Evolutionary conservation across 495 filamentous ascomycete genomes (phyloP).

Genomic region (Wilcoxina mikolae): DNA sequence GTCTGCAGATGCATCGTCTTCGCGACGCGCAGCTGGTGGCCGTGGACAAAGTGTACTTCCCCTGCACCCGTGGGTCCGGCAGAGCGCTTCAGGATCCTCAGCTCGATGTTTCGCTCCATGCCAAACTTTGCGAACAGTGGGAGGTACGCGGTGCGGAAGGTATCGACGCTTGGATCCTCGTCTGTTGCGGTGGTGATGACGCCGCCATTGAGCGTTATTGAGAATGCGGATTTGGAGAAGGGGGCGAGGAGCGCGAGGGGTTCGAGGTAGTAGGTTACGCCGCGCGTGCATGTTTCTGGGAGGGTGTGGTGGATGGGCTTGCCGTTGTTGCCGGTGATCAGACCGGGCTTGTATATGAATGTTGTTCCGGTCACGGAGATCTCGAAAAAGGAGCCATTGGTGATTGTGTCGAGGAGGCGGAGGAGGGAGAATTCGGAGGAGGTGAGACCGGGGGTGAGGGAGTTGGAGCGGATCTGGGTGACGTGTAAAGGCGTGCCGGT

Average conservation of each 20-base stretch:
- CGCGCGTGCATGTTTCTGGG: constrained; percentile 55
- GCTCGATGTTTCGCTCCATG: constrained; percentile 67
- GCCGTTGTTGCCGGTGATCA: constrained; percentile 59
- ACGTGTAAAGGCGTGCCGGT: constrained; percentile 81
- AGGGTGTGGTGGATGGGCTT: constrained; percentile 67
- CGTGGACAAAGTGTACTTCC: constrained; percentile 60
- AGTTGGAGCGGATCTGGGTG: constrained; percentile 78
- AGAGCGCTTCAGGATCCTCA: constrained; percentile 64
- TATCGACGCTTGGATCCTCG: constrained; percentile 75
- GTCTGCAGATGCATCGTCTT: constrained; percentile 85
- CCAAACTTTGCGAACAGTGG: constrained; percentile 83
- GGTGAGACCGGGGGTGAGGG: constrained; percentile 72
- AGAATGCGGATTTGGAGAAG: constrained; percentile 77
- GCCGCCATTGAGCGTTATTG: constrained; percentile 77
- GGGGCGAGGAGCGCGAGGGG: constrained; percentile 82
- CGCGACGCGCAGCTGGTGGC: constrained; percentile 76
- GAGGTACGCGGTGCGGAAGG: constrained; percentile 79
- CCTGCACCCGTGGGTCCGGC: constrained; percentile 87
- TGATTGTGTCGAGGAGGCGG: constrained; percentile 82
- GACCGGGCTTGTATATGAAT: constrained; percentile 74
- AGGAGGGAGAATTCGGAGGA: constrained; percentile 91
- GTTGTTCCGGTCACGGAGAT: constrained; percentile 92
- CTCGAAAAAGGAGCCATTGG: constrained; percentile 87
- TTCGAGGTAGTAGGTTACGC: constrained; percentile 83
- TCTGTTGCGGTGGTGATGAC: constrained; percentile 80